phyloP scores from a whole-genome alignment of 139 green algal species.

The Diplosphaera chodatii region DNA sequence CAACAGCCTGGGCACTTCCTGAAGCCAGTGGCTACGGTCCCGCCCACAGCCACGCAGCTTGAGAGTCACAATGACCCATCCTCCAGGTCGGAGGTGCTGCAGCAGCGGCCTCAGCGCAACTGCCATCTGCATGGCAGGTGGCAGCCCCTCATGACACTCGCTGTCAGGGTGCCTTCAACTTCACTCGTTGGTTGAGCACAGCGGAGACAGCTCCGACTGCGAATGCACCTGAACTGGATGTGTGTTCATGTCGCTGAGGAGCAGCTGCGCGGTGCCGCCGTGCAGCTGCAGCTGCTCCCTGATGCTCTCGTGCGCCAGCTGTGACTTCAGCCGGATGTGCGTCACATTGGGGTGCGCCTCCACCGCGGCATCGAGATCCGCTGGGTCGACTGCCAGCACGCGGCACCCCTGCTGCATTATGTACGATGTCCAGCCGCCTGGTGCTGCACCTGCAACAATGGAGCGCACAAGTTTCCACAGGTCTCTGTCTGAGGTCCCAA shows the following conservation, averaged over 20 bases:
- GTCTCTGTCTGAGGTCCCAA: no score
- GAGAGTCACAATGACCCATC: slow-evolving; percentile 8
- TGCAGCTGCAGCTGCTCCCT: not conserved
- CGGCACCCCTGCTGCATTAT: not conserved
- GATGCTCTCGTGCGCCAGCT: not conserved
- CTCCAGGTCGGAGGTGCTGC: not conserved
- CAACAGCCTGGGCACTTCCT: not conserved
- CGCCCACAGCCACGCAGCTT: slow-evolving; percentile 7
- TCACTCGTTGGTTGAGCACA: no score
- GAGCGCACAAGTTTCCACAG: no score
- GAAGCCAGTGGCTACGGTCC: not conserved
- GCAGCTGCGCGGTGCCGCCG: slow-evolving; percentile 3
- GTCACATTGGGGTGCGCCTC: not conserved
- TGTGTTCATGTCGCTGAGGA: slow-evolving; percentile 11
- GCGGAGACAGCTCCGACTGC: no score
- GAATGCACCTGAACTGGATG: slow-evolving; percentile 6
- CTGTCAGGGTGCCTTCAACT: no score
- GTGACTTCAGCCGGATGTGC: not conserved
- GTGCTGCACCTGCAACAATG: not conserved
- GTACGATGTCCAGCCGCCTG: not conserved
- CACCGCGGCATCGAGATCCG: not conserved
- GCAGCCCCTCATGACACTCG: no score
- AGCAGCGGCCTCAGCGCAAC: slow-evolving; percentile 4
- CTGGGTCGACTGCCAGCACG: not conserved
- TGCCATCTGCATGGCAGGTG: not conserved